Evolutionary conservation across 331 rosid species (phyloP), one percentile per base, ranked within the genome.

Genomic region (Quercus lobata): DNA sequence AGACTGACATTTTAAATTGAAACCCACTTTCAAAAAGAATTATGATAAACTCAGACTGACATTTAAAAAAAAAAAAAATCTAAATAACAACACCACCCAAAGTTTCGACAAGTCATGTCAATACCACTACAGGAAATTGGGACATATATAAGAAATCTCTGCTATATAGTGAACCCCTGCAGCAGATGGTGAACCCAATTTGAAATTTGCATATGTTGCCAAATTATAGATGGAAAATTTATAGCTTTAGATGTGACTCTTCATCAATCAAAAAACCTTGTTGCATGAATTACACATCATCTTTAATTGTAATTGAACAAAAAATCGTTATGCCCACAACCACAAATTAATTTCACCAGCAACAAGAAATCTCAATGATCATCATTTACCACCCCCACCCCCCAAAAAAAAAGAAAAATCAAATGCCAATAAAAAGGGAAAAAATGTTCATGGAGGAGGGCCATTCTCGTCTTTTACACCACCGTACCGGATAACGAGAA

Each of bases 381-480:
- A 10, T 49, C 54, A 32, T n/a, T 7, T 2, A 34, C 16, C 7
- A 34, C 41, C 8, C 2, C 41, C 37, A 0, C 44, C 10, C 8
- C 10, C n/a, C n/a, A 2, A 76, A 62, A 78, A 72, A 27, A 27
- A 27, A 27, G 29, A 34, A 65, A n/a, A 60, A 14, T 6, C 30
- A 60, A 65, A 68, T 46, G 53, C 72, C 22, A 9, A 73, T 1
- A 16, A 0, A 76, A 62, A 73, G 72, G 29, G 21, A 57, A n/a
- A 72, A 76, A 79, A 83, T 46, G 63, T 73, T 62, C 17, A 37
- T 1, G 18, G 83, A 34, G 52, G 6, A 69, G 77, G 92, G 94
- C 61, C 87, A 88, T 46, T 68, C 8, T 41, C 49, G 91, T 90
- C 85, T 76, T 86, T 84, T 68, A 72, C 71, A 46, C 75, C 56